Evolutionary conservation across 768 basidiomycete genomes (phyloP), one percentile per base, ranked within the genome.

Genomic region (Vararia minispora): DNA sequence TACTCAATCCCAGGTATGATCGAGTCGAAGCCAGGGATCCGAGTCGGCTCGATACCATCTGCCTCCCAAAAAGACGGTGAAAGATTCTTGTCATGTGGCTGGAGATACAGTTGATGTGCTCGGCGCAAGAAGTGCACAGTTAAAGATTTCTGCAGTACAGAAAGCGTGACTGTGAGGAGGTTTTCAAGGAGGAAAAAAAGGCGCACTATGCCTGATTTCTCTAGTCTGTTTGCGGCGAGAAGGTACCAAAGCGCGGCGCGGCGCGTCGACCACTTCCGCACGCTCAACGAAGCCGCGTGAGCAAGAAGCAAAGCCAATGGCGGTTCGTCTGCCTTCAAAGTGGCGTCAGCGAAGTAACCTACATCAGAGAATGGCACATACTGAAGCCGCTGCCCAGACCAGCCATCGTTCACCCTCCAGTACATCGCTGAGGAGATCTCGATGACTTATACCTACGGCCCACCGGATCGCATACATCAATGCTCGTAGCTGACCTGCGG

Each of bases 341-440:
- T 29, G 36, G 37, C 45, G 37, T 48, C 41, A 43, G 31, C 13
- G 42, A 35, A 35, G 17, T n/a, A n/a, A 21, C 17, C 23, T 11
- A 36, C 36, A 47, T 17, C 23, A 17, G 29, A 18, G 30, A 23
- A 24, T 46, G 18, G 28, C 37, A 68, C 77, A 41, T 62, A 89
- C 86, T 58, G 75, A 76, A 46, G 78, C 80, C 18, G 87, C 84
- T 28, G 87, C 86, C 76, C 76, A 84, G 13, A 86, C 81, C 5
- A 90, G 60, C 87, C 87, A 90, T 39, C 82, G 65, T 46, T 90
- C 87, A 2, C 85, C 87, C 50, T 83, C 82, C 22, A 87, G 52
- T 9, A 60, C 51, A 33, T 63, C 56, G 33, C 65, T 61, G 11
- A 76, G 48, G 52, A 90, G 82, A 39, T 86, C 81, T 11, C 54